Evolutionary conservation across 1,284 basidiomycete genomes (phyloP).

Genomic region (Moniliella sp.): DNA sequence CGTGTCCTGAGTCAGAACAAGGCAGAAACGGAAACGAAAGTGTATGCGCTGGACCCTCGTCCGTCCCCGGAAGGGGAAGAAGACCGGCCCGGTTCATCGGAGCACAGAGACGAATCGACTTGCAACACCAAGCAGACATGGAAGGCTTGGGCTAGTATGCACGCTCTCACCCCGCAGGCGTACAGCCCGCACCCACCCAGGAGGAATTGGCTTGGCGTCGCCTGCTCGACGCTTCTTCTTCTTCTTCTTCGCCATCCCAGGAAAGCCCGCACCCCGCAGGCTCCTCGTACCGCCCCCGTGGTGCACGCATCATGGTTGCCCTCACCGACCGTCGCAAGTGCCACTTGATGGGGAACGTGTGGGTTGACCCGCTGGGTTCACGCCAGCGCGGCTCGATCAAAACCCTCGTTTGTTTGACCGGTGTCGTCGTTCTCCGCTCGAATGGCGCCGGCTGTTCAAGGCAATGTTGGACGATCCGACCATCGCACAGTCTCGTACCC

Average conservation of each 20-base stretch:
- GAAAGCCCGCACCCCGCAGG: too few species aligned
- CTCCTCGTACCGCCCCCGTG: too few species aligned
- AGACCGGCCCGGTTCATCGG: background rate
- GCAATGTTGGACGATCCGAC: too few species aligned
- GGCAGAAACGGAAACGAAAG: constrained; percentile 7
- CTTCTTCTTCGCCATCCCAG: too few species aligned
- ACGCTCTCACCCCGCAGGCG: background rate
- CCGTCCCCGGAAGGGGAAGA: background rate
- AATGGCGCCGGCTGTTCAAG: constrained; percentile 34
- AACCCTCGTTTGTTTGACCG: constrained; percentile 27
- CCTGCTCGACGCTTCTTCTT: too few species aligned
- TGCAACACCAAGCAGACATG: background rate
- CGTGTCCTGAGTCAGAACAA: constrained; percentile 9
- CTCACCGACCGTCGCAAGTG: constrained; percentile 30
- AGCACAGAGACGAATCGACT: background rate
- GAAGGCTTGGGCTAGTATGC: background rate
- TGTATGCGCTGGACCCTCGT: constrained; percentile 7
- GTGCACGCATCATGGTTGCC: constrained; percentile 18
- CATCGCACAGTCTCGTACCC: too few species aligned
- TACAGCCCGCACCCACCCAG: too few species aligned
- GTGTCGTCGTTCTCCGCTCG: constrained; percentile 33
- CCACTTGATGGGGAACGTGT: constrained; percentile 21
- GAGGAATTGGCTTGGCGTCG: too few species aligned
- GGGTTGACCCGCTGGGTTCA: constrained; percentile 13
- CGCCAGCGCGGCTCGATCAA: constrained; percentile 1